A percentile compares a stretch with the other conserved stretches of the same genome.
These are phyloP conservation scores for Backusella parvicylindrica DNA, from an alignment of 192 early-diverging fungal genomes.

Conservation along the genomic window DNA sequence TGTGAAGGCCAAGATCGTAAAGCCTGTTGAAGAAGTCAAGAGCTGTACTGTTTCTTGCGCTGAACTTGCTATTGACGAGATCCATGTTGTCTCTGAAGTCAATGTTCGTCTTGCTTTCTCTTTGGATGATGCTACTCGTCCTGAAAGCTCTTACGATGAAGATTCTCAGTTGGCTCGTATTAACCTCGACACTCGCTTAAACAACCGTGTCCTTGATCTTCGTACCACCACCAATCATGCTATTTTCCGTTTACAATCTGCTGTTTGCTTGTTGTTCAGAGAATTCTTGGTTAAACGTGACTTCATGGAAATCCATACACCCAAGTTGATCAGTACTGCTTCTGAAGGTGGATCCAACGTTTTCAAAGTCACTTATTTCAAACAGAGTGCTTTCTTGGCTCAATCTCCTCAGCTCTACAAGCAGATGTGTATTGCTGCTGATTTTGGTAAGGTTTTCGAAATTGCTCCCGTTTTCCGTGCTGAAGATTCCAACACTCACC, in stretches of 20 bases:
- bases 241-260: slow-evolving; percentile 96
- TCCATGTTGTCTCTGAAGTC: slow-evolving; percentile 73
- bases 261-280: slow-evolving; percentile 91
- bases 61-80: slow-evolving; percentile 80
- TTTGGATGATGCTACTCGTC: slow-evolving; percentile 87
- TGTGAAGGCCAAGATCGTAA: slow-evolving; percentile 76
- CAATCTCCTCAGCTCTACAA: slow-evolving; percentile 99
- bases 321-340: slow-evolving; percentile 92
- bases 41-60: slow-evolving; percentile 90
- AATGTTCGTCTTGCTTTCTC: slow-evolving; percentile 82
- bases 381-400: slow-evolving; percentile 87
- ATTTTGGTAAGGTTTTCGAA: slow-evolving; percentile 98
- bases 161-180: slow-evolving; percentile 72
- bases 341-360: slow-evolving; percentile 98
- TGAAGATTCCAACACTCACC: slow-evolving; percentile 95
- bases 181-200: slow-evolving; percentile 85
- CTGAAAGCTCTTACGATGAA: slow-evolving; percentile 74
- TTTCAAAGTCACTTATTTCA: slow-evolving; percentile 98
- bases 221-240: slow-evolving; percentile 95
- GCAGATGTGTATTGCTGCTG: slow-evolving; percentile 97
- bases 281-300: slow-evolving; percentile 79
- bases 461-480: slow-evolving; percentile 98
- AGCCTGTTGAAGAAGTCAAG: slow-evolving; percentile 81
- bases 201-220: slow-evolving; percentile 94
- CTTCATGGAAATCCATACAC: slow-evolving; percentile 97